A percentile compares a stretch with the other conserved stretches of the same genome.
phyloP scores from a whole-genome alignment of 116 monocot species.

The Thalassia testudinum region DNA sequence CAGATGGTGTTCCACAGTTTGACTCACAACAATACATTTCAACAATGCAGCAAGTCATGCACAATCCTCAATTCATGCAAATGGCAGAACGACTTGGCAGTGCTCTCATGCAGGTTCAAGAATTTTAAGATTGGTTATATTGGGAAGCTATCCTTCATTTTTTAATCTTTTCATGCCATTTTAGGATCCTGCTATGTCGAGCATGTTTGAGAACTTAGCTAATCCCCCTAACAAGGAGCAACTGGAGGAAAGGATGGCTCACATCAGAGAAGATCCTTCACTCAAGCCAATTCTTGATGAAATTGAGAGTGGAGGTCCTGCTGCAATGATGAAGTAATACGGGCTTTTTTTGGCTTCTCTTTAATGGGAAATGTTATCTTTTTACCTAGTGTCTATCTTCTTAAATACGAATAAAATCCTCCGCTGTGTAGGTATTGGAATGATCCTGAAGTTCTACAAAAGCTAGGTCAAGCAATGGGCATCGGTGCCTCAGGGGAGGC shows the following conservation, averaged over 20 bases:
- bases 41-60: constrained; percentile 28
- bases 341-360: not conserved
- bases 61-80: constrained; percentile 25
- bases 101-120: constrained; percentile 21
- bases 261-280: constrained; percentile 22
- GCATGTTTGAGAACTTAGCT: constrained; percentile 19
- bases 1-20: constrained; percentile 12
- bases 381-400: not conserved
- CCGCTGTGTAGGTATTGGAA: constrained; percentile 58
- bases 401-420: too few species aligned
- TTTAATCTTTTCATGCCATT: not conserved
- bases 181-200: constrained; percentile 25
- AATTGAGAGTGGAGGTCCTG: constrained; percentile 24
- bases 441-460: constrained; percentile 62
- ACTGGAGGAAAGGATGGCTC: constrained; percentile 18
- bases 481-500: constrained; percentile 29
- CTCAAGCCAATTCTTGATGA: constrained; percentile 27
- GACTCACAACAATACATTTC: constrained; percentile 22
- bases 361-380: not conserved
- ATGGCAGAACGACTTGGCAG: constrained; percentile 24
- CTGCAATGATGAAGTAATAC: constrained; percentile 23
- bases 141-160: too few species aligned
- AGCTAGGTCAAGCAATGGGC: constrained; percentile 71
- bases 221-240: constrained; percentile 16
- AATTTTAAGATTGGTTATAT: not conserved